Evolutionary conservation across 331 rosid genomes (phyloP).

Genomic region (Rhamnella rubrinervis): DNA sequence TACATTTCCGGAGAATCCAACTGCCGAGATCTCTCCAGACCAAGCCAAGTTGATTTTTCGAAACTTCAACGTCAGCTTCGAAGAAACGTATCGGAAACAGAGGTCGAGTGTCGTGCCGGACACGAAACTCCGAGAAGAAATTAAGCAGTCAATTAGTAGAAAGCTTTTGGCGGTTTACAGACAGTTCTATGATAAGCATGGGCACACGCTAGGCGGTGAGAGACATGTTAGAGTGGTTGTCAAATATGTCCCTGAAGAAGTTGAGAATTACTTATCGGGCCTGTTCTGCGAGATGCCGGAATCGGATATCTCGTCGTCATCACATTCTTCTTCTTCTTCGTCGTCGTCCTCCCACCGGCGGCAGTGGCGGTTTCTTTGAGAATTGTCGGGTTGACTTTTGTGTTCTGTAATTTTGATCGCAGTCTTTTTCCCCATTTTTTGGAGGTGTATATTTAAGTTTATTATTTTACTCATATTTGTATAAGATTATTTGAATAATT

Average conservation of each 20-base stretch:
- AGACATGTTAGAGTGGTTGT: slow-evolving; percentile 21
- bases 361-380: slow-evolving; percentile 9
- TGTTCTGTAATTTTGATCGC: not conserved
- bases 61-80: slow-evolving; percentile 48
- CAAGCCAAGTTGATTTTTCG: slow-evolving; percentile 46
- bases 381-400: not conserved
- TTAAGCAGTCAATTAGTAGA: slow-evolving; percentile 36
- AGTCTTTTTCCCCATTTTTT: not conserved
- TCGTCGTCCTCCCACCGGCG: slow-evolving; percentile 32
- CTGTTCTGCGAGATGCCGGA: slow-evolving; percentile 34
- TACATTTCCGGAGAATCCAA: slow-evolving; percentile 49
- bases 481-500: not conserved
- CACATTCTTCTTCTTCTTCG: slow-evolving; percentile 18
- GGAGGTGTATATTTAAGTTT: not conserved
- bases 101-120: slow-evolving; percentile 35
- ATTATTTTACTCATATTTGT: not conserved
- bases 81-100: slow-evolving; percentile 51
- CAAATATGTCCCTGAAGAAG: slow-evolving; percentile 54
- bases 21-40: slow-evolving; percentile 30
- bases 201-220: slow-evolving; percentile 22
- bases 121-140: slow-evolving; percentile 49
- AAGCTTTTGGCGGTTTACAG: slow-evolving; percentile 44
- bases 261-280: slow-evolving; percentile 47
- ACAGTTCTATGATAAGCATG: slow-evolving; percentile 40
- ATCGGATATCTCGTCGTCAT: slow-evolving; percentile 16